Evolutionary conservation across 2,329 filamentous ascomycete genomes (phyloP), one percentile per base, ranked within the genome.

Genomic region (Cucurbitaria berberidis): DNA sequence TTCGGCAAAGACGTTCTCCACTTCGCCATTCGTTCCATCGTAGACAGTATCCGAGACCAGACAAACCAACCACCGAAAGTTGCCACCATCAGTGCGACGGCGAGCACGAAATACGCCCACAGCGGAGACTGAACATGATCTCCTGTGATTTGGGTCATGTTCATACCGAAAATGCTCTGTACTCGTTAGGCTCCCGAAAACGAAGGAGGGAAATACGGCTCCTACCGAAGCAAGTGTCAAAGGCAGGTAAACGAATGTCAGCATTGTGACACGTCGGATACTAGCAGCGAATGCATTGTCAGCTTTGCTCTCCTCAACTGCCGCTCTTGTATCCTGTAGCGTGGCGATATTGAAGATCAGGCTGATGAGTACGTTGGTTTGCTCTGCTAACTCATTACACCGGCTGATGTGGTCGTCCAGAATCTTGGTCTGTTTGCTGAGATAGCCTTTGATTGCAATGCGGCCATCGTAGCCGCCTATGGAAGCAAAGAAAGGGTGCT

Each of bases 111-210:
- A 24, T 51, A 60, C 3, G 56, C 16, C 53, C 51, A 60, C 10
- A 59, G 40, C 9, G 57, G 47, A 9, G 53, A 46, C 35, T 56
- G 32, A 3, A 40, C 38, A 16, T 9, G 16, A 10, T 55, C 49
- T 9, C 51, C 57, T 4, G 56, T 60, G 5, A 62, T 54, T 7
- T 62, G 51, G 1, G 26, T 48, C 7, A 62, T 30, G 24, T 57
- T 62, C 59, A 60, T 62, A 2, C 59, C 56, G 6, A 60, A 38
- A 10, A 62, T 54, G 24, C 59, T 57, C 56, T 62, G 30, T 18
- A 10, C 19, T 32, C 41, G 24, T 26, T 24, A 50, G 27, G 1
- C 13, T 41, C 30, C 24, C 5, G 24, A 27, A 38, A 32, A 9
- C 7, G 10, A n/a, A 5, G 29, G 7, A 45, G 11, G 2, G 5